Percentiles rank a stretch among this genome's conserved stretches.
phyloP scores from a whole-genome alignment of 2,329 filamentous ascomycete species.

The Beauveria rudraprayagi region DNA sequence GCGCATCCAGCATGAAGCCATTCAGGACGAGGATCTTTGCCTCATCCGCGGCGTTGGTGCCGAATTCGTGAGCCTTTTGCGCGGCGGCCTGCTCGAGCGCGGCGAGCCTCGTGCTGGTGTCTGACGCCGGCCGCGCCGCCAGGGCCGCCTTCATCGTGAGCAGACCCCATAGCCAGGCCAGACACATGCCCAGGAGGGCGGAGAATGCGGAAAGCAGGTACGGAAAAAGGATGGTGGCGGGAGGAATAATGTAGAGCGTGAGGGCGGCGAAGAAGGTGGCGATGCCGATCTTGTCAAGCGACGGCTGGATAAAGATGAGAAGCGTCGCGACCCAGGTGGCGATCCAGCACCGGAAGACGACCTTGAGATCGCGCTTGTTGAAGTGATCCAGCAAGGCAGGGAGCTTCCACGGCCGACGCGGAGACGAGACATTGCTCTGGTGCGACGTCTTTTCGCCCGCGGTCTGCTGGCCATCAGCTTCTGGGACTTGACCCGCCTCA shows the following conservation, averaged over 20 bases:
- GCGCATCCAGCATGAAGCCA: constrained; percentile 39
- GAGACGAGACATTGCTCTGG: not conserved
- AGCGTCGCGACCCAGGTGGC: constrained; percentile 38
- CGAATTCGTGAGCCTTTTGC: constrained; percentile 21
- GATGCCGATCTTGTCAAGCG: constrained; percentile 30
- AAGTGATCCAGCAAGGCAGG: constrained; percentile 34
- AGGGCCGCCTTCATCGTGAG: constrained; percentile 40
- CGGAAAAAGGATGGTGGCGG: constrained; percentile 36
- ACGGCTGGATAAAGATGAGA: constrained; percentile 37
- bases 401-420: not conserved
- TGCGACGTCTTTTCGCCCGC: too few species aligned
- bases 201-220: constrained; percentile 35
- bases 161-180: constrained; percentile 42
- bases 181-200: constrained; percentile 35
- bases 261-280: constrained; percentile 37
- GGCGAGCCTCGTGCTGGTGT: constrained; percentile 26
- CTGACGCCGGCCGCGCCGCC: constrained; percentile 30
- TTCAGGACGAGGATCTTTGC: constrained; percentile 30
- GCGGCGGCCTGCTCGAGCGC: constrained; percentile 29
- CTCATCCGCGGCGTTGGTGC: constrained; percentile 18
- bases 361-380: constrained; percentile 38
- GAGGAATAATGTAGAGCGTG: constrained; percentile 36
- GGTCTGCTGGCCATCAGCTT: too few species aligned
- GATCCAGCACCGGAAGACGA: constrained; percentile 36
- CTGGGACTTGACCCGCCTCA: too few species aligned